Evolutionary conservation across 176 grass and related monocot genomes (phyloP).

Genomic region (Bromus sterilis): DNA sequence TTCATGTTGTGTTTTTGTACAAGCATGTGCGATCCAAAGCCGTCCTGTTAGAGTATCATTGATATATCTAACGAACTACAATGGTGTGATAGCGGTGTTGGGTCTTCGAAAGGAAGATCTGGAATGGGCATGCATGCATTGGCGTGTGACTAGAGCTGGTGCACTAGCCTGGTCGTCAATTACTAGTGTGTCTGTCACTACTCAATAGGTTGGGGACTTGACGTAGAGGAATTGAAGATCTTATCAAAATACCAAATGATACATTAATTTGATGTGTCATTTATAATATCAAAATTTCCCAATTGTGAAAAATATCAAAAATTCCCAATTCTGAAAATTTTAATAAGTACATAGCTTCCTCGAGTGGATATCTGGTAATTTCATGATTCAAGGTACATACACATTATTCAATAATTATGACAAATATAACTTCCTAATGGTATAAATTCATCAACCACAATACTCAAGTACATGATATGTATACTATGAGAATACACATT

Average conservation of each 20-base stretch:
- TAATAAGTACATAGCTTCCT: background rate
- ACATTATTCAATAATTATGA: background rate
- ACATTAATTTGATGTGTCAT: background rate
- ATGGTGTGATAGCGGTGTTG: too few species aligned
- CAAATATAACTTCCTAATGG: too few species aligned
- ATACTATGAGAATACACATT: background rate
- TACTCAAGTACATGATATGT: too few species aligned
- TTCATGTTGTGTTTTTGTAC: too few species aligned
- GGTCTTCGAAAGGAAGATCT: too few species aligned
- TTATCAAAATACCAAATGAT: background rate
- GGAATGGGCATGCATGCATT: too few species aligned
- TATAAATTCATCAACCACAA: too few species aligned
- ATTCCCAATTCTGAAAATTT: background rate
- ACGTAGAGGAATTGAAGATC: background rate
- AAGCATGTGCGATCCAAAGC: too few species aligned
- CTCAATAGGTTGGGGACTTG: background rate
- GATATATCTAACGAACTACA: too few species aligned
- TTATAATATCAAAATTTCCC: too few species aligned
- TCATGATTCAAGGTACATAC: background rate
- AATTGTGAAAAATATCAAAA: background rate
- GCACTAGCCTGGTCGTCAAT: background rate
- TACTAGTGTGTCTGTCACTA: background rate
- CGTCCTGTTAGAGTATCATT: too few species aligned
- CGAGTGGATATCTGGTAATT: background rate
- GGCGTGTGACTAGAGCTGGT: background rate